These are phyloP conservation scores for Diplodia sapinea DNA, from an alignment of 2,329 filamentous ascomycete genomes.

Conservation along the genomic window DNA sequence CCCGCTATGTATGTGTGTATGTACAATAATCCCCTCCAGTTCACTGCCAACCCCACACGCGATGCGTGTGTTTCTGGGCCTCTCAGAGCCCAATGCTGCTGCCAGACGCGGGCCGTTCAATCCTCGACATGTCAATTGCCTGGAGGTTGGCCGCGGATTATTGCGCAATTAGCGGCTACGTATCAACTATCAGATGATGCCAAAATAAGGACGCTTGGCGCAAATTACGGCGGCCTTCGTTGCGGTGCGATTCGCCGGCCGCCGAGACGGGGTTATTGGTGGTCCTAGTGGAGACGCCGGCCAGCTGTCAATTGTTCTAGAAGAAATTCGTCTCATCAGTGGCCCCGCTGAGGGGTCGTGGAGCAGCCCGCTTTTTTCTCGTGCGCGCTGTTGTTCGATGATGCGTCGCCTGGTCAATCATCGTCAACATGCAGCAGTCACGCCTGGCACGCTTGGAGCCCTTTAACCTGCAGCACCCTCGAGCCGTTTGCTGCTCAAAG, in stretches of 20 bases:
- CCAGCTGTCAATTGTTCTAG: constrained; percentile 23
- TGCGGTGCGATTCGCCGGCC: constrained; percentile 6
- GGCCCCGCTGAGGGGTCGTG: constrained; percentile 26
- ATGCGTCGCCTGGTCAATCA: constrained; percentile 27
- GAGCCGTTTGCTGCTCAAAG: constrained; percentile 19
- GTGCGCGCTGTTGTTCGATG: constrained; percentile 11
- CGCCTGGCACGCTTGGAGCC: constrained; percentile 2
- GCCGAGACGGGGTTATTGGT: too few relatives aligned
- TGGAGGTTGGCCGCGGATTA: constrained; percentile 7
- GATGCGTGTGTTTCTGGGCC: not conserved
- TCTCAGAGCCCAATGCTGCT: not conserved
- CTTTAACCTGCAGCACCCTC: constrained; percentile 22
- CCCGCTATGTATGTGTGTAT: not conserved
- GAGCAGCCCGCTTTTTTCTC: not conserved
- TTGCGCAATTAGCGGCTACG: constrained; percentile 26
- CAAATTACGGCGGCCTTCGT: constrained; percentile 19
- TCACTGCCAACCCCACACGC: constrained; percentile 13
- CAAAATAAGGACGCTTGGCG: constrained; percentile 20
- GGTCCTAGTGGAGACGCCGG: constrained; percentile 13
- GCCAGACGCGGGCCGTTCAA: not conserved
- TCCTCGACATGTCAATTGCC: not conserved
- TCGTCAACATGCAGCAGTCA: constrained; percentile 5
- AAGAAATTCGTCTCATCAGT: constrained; percentile 1
- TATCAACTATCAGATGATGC: constrained; percentile 28
- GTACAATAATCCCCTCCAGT: constrained; percentile 4